Evolutionary conservation across 1,139 yeast genomes (phyloP), one percentile per base, ranked within the genome.

Genomic region (Magnusiomyces suaveolens): DNA sequence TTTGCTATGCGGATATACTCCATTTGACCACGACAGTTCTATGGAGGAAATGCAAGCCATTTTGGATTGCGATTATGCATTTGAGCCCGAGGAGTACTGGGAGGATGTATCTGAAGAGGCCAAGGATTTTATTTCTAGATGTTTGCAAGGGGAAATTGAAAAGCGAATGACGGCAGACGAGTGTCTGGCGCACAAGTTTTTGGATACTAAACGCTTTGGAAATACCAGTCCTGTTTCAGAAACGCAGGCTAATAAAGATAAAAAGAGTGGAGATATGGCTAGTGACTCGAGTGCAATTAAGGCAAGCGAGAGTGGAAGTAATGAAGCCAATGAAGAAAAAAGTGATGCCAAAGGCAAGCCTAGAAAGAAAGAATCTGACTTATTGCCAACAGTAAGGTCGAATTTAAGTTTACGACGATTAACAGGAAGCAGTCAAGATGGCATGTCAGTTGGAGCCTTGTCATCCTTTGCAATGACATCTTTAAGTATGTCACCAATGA

Each of bases 21-120:
- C 94, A 0, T 85, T 85, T 67, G 92, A 85, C 62, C 79, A 90
- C 59, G 92, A 84, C 56, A 78, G 82, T 4, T 84, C 83, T 51
- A 78, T 78, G 0, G 90, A 84, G 63, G 87, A 88, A 23, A 75
- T 77, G 63, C 76, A 79, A 53, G 87, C 88, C 24, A 84, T 85
- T 33, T 58, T 65, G 24, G 70, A 68, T 4, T 81, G 78, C 8
- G 86, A 84, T 58, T 83, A 76, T 61, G 72, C 74, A 54, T 82
- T 81, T 61, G 87, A 78, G 54, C 85, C 85, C 2, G 73, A 72
- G 18, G 81, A 78, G 61, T 79, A 80, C 64, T 82, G 86, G 83
- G 71, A 69, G 46, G 76, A 75, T 55, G 74, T 80, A n/a, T 75
- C 82, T 16, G 66, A 68, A 2, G 72, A 74, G 8, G 87, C 87